Evolutionary conservation across 2,329 filamentous ascomycete genomes (phyloP).

Genomic region (Metarhizium sp.): DNA sequence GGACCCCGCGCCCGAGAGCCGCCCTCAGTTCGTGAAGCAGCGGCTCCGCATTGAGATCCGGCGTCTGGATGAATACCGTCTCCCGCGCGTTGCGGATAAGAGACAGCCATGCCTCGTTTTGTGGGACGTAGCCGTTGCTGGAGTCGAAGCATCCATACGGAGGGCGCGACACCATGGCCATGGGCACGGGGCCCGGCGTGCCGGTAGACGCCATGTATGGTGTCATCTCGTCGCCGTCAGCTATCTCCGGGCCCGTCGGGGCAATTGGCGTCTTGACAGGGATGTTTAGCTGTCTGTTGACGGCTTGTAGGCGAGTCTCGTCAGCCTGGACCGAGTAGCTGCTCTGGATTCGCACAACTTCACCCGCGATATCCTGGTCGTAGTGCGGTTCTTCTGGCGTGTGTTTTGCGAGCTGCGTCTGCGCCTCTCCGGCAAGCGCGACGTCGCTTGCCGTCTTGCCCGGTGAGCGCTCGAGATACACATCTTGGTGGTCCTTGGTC

Average conservation of each 20-base stretch:
- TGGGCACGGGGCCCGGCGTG: slow-evolving; percentile 49
- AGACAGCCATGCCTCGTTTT: slow-evolving; percentile 68
- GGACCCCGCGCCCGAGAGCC: slow-evolving; percentile 57
- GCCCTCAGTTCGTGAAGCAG: slow-evolving; percentile 53
- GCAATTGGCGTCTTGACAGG: slow-evolving; percentile 41
- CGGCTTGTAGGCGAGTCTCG: slow-evolving; percentile 47
- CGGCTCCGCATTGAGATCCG: slow-evolving; percentile 64
- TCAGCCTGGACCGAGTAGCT: slow-evolving; percentile 37
- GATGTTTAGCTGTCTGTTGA: slow-evolving; percentile 58
- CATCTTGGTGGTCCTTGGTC: not conserved
- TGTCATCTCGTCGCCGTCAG: slow-evolving; percentile 48
- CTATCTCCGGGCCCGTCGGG: slow-evolving; percentile 43
- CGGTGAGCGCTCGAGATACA: not conserved
- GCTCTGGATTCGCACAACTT: slow-evolving; percentile 53
- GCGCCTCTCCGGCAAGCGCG: not conserved
- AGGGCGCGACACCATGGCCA: slow-evolving; percentile 61
- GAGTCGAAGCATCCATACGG: slow-evolving; percentile 58
- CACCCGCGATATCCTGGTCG: slow-evolving; percentile 49
- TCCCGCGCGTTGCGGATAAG: slow-evolving; percentile 54
- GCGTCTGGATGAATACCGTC: slow-evolving; percentile 68
- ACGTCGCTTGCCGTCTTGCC: not conserved
- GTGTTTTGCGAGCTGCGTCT: slow-evolving; percentile 38
- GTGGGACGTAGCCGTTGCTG: slow-evolving; percentile 52
- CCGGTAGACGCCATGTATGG: slow-evolving; percentile 43
- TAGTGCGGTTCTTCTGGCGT: slow-evolving; percentile 52